phyloP scores from a whole-genome alignment of 2,329 filamentous ascomycete genomes.

The Xylariales sp. region DNA sequence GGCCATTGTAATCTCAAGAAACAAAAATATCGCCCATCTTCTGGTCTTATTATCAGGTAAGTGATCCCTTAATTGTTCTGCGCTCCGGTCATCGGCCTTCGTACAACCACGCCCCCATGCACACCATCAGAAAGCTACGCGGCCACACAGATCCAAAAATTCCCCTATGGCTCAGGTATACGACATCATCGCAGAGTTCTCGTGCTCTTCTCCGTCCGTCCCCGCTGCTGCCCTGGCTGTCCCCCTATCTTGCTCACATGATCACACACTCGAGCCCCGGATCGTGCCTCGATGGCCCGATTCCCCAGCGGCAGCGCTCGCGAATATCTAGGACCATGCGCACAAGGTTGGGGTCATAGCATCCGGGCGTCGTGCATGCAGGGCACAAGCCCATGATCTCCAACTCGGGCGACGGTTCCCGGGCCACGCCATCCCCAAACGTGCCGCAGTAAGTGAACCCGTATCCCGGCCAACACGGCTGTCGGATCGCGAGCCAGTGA shows the following conservation, averaged over 20 bases:
- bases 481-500: constrained; percentile 62
- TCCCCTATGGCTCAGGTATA: background rate
- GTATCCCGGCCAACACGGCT: constrained; percentile 60
- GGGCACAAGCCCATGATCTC: constrained; percentile 50
- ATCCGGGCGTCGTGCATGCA: constrained; percentile 55
- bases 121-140: background rate
- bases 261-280: constrained; percentile 55
- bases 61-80: background rate
- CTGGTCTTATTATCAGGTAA: background rate
- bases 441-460: constrained; percentile 62
- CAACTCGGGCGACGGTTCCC: constrained; percentile 52
- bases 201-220: background rate
- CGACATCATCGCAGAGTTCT: too few species aligned
- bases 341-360: constrained; percentile 61
- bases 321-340: constrained; percentile 59
- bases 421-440: constrained; percentile 55
- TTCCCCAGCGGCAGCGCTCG: constrained; percentile 60
- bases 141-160: background rate
- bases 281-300: constrained; percentile 56
- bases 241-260: constrained; percentile 49
- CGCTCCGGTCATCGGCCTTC: background rate
- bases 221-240: background rate
- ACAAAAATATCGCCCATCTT: background rate
- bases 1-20: background rate
- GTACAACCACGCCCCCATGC: too few species aligned